Evolutionary conservation across 768 basidiomycete genomes (phyloP).

Genomic region (Mycena pura): DNA sequence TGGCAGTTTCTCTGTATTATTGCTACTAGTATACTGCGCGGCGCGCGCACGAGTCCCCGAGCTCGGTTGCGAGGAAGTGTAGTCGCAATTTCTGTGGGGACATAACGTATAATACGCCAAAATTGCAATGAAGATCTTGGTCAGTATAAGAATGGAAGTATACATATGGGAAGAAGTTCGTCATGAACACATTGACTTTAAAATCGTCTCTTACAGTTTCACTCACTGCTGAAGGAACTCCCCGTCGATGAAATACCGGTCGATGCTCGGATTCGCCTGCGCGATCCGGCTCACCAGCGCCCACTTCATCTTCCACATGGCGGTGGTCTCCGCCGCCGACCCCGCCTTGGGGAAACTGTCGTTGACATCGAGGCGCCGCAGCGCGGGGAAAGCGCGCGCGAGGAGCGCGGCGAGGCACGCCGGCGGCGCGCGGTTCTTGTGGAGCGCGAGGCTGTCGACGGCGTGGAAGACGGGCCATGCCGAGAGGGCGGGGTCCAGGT

Average conservation of each 20-base stretch:
- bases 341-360: neutral
- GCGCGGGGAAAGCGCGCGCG: slow-evolving; percentile 7
- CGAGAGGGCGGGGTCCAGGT: neutral
- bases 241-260: neutral
- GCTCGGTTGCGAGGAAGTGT: too few species aligned
- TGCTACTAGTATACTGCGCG: too few species aligned
- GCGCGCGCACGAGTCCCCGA: too few species aligned
- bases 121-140: too few species aligned
- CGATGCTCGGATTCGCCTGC: neutral
- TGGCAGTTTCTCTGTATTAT: too few species aligned
- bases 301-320: neutral
- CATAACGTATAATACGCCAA: too few species aligned
- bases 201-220: too few species aligned
- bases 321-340: neutral
- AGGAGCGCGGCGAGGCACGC: neutral
- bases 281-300: neutral
- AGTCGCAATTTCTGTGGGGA: too few species aligned
- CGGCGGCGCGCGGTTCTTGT: neutral
- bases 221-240: slow-evolving; percentile 1
- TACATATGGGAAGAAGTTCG: too few species aligned
- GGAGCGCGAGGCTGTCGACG: neutral
- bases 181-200: too few species aligned
- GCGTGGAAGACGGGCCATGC: neutral
- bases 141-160: too few species aligned
- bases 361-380: neutral